Evolutionary conservation across 2,329 filamentous ascomycete genomes (phyloP), one percentile per base, ranked within the genome.

Genomic region (Colletotrichum acutatum): DNA sequence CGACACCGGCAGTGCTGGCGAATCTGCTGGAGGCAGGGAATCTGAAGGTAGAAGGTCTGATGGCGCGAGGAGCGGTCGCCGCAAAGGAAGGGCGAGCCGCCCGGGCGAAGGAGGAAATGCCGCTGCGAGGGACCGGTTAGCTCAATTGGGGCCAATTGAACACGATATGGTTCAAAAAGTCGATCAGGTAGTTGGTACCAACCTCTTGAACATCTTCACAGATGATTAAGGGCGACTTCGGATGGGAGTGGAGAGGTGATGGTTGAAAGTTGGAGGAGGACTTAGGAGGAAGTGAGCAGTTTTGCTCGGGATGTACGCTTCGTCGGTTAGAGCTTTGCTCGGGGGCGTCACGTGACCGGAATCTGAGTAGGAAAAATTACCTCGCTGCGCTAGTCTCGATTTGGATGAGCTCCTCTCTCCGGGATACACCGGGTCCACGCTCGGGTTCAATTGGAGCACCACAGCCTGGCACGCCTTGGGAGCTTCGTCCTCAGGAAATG

Each of bases 141-240:
- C 82, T 86, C 84, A 86, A 87, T 88, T 86, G 83, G 78, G 74
- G 79, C 83, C 87, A 87, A 89, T 89, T 87, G 84, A 74, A 70
- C 72, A 75, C 75, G 30, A 75, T 75, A 76, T 75, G 74, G 71
- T 71, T 72, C 73, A 66, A 75, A 78, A 81, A 78, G 65, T 77
- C 59, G 49, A 75, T 82, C 65, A 74, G 77, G 72, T 74, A 78
- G 75, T 76, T 74, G 74, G 68, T 80, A 90, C 91, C 86, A 86
- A 94, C 92, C 92, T 94, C 92, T 93, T 93, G 88, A 94, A 92
- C 92, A 94, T 94, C 91, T 89, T 93, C 89, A 85, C 85, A 88
- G 90, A 91, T 90, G 89, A 89, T 86, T 86, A 87, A 90, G 89
- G 90, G 89, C 89, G 87, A 87, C 88, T 85, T 83, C 83, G 84